Evolutionary conservation across 345 rosid genomes (phyloP).

Genomic region (Iberis pinnata): DNA sequence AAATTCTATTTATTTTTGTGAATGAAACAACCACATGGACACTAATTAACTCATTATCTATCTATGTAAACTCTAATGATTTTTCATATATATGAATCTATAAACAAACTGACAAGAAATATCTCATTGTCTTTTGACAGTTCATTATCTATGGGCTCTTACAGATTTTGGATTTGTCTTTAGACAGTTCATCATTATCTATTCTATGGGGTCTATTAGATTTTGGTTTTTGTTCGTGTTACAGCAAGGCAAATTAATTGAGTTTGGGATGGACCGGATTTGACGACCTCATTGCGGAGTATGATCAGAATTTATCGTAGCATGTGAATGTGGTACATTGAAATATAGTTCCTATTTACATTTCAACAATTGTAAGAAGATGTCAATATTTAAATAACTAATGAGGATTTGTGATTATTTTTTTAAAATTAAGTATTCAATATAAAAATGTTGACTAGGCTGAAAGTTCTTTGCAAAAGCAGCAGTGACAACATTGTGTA

Average conservation of each 20-base stretch:
- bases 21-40: slow-evolving; percentile 4
- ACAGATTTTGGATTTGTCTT: slow-evolving; percentile 23
- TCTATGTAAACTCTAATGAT: slow-evolving; percentile 26
- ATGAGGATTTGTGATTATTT: too few species aligned
- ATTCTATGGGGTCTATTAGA: slow-evolving; percentile 17
- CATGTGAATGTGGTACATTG: too few species aligned
- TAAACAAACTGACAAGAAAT: slow-evolving; percentile 28
- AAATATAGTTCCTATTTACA: too few species aligned
- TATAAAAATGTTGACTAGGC: too few species aligned
- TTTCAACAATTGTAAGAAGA: too few species aligned
- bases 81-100: slow-evolving; percentile 13
- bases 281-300: too few species aligned
- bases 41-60: slow-evolving; percentile 6
- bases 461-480: too few species aligned
- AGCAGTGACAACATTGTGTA: too few species aligned
- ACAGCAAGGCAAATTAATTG: slow-evolving; percentile 27
- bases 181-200: slow-evolving; percentile 24
- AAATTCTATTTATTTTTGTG: slow-evolving; percentile 1
- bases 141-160: slow-evolving; percentile 30
- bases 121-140: slow-evolving; percentile 26
- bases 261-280: too few species aligned
- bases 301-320: too few species aligned
- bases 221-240: slow-evolving; percentile 12
- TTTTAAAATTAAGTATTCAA: too few species aligned
- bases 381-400: too few species aligned